Base-by-base conservation (phyloP, 2,329 filamentous ascomycete species). In the Apiospora phragmitis region DNA sequence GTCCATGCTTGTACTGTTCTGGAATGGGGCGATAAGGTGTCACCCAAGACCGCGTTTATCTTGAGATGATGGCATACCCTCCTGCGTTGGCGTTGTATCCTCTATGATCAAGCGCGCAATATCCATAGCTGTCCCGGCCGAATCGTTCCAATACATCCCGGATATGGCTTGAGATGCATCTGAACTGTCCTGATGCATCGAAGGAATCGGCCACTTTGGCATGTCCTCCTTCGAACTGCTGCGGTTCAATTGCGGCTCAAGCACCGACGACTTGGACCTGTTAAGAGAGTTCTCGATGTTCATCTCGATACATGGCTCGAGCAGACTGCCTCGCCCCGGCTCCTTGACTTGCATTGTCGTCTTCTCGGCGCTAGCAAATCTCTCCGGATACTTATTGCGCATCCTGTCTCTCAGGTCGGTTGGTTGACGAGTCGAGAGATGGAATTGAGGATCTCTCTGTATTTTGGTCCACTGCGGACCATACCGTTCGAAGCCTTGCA, bases 401-500 rank as follows among this genome's bases (percentile, higher is more conserved):
- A 91, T 85, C 29, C 90, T 84, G 73, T 92, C 90, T 72, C 90
- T 83, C 68, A 92, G 78, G 75, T 92, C 90, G 0, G 89, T 92
- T 1, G 90, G 89, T 73, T 90, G 87, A 62, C 90, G 83, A 71
- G 79, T 87, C 5, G 86, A 85, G n/a, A 92, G 81, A 71, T 89
- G 83, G 78, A 89, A 90, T 38, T 83, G 83, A 18, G 85, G 79
- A 71, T 92, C 89, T 45, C 89, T 84, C 76, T 90, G 89, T 26
- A 92, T 92, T 77, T 87, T 89, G 68, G 89, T 90, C 90, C 90
- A 92, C 11, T 88, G 86, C 11, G 89, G 88, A 0, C 90, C 90
- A 76, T 91, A 90, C 4, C 84, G 76, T 49, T 88, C 82, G 47
- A 91, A 86, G 0, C 90, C 90, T 71, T 88, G 83, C 1, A 91